Evolutionary conservation across 2,329 filamentous ascomycete species (phyloP).

Genomic region (Bipolaris bicolor): DNA sequence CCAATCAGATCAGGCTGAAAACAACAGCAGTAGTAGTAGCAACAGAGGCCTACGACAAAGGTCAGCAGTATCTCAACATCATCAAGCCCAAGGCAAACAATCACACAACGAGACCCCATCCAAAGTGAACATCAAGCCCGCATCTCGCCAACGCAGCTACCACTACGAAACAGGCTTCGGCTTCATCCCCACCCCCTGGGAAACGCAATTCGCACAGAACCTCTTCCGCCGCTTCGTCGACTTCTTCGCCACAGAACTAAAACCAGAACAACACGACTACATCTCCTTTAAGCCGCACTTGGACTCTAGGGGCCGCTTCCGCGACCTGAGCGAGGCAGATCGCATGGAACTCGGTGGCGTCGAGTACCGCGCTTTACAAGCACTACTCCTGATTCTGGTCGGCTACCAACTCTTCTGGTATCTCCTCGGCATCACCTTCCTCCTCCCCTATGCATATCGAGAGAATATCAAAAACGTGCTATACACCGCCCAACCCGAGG

Average conservation of each 20-base stretch:
- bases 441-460: constrained; percentile 54
- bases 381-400: constrained; percentile 56
- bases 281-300: constrained; percentile 41
- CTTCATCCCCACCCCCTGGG: constrained; percentile 42
- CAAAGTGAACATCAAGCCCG: constrained; percentile 16
- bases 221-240: constrained; percentile 31
- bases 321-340: constrained; percentile 50
- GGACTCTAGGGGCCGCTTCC: constrained; percentile 41
- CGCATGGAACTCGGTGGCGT: constrained; percentile 58
- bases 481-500: constrained; percentile 45
- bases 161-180: constrained; percentile 38
- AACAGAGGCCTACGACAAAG: constrained; percentile 15
- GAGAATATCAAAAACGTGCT: constrained; percentile 51
- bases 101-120: constrained; percentile 1
- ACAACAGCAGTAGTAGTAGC: constrained; percentile 11
- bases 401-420: constrained; percentile 48
- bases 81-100: constrained; percentile 3
- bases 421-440: constrained; percentile 54
- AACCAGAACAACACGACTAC: constrained; percentile 36
- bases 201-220: constrained; percentile 30
- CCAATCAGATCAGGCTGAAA: constrained; percentile 3
- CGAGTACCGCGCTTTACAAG: constrained; percentile 59
- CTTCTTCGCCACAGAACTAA: constrained; percentile 26
- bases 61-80: not conserved
- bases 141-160: constrained; percentile 27